Evolutionary conservation across 495 filamentous ascomycete species (phyloP), one percentile per base, ranked within the genome.

Genomic region (Penicillium roqueforti): DNA sequence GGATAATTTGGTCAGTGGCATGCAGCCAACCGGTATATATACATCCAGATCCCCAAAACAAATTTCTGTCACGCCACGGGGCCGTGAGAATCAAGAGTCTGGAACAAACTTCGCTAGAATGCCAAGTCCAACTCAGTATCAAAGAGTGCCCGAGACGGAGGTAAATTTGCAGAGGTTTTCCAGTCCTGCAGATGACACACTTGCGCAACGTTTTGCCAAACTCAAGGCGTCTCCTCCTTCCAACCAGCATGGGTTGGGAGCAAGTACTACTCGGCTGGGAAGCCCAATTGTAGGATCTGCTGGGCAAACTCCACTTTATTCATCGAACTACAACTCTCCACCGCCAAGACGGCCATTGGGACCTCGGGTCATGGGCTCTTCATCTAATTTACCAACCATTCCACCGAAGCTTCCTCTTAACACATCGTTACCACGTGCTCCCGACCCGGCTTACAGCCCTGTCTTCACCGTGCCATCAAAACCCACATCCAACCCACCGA

Each of bases 381-480:
- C 69, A 29, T 57, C 70, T 18, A 54, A 52, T 18, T 66, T 61
- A 10, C 79, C 80, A 18, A 71, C 68, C n/a, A 60, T 75, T 20
- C 81, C 82, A 16, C 77, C 76, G 1, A 83, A 85, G 44, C 61
- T 83, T 8, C 79, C 80, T 14, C 60, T 89, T 4, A 74, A 82
- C 51, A 78, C 72, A 23, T 73, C 78, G 4, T 76, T 97, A 60
- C 92, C 92, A 20, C 84, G 85, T 65, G 73, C 87, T 11, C 92
- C 92, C 14, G 89, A 86, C 62, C 89, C 91, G 11, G 85, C 92
- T 9, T 97, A 97, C 59, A 92, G 85, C 60, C 92, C 92, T 34
- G 70, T 74, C 53, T 70, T 65, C 62, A 71, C 73, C 0, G 68
- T 70, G 57, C 76, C 73, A 16, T 68, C 73, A 0, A 73, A 76